Conservation (phyloP, 371 early-diverging fungal genomes). For the Batkoa obscura region DNA sequence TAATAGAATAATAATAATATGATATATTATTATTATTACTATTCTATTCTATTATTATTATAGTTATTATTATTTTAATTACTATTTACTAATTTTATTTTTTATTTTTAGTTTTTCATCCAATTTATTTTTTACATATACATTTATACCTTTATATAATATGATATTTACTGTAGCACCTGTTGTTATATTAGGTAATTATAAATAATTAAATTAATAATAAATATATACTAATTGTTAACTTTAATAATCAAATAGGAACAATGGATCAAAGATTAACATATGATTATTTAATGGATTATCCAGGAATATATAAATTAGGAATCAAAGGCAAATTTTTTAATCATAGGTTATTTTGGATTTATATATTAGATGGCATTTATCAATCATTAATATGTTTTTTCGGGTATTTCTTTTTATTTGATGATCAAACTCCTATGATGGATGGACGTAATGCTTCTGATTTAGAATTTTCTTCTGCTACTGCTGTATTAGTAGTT, state of each 20-base stretch:
- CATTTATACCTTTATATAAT: conserved; percentile 62
- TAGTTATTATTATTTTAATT: no score
- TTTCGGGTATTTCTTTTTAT: conserved; percentile 33
- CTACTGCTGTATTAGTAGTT: conserved; percentile 36
- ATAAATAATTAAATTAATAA: neutral
- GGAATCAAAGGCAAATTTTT: conserved; percentile 38
- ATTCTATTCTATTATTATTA: no score
- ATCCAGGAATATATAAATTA: conserved; percentile 39
- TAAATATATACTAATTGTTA: conserved; percentile 7
- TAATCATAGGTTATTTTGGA: conserved; percentile 32
- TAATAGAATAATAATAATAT: no score
- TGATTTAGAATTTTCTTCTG: conserved; percentile 30
- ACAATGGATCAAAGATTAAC: conserved; percentile 40
- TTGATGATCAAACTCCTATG: conserved; percentile 10
- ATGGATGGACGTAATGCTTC: conserved; percentile 21
- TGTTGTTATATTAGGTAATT: conserved; percentile 31
- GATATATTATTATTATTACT: no score
- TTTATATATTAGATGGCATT: conserved; percentile 42
- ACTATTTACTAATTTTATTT: neutral
- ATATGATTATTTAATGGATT: conserved; percentile 27
- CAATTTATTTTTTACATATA: conserved; percentile 70
- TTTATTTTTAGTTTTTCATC: conserved; percentile 38
- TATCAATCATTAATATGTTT: conserved; percentile 49
- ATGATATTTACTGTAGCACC: conserved; percentile 57
- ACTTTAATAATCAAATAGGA: conserved; percentile 14